Evolutionary conservation across 2,329 filamentous ascomycete genomes (phyloP), one percentile per base, ranked within the genome.

Genomic region (Aspergillus hiratsukae): DNA sequence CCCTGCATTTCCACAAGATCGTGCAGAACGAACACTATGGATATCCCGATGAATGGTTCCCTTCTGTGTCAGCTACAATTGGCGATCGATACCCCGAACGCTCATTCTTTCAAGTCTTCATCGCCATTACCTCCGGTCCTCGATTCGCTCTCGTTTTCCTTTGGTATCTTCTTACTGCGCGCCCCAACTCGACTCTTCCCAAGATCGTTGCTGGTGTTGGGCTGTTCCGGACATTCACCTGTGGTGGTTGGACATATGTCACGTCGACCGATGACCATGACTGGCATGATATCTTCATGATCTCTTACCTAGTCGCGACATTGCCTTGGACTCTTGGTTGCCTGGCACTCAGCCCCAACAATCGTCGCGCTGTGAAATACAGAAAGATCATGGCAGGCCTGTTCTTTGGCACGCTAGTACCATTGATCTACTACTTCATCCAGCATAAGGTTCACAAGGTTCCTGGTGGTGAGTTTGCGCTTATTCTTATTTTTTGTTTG

Each of bases 211-310:
- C 88, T 48, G 82, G 83, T 43, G 87, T 90, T 66, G 94, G 94
- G 55, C 64, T 97, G 52, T 87, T 97, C 69, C 86, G 94, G 66
- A 97, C 93, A 9, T 77, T 97, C 57, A 96, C 91, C 3, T 99
- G 94, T 70, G 94, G 93, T 66, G 94, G 94, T 57, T 99, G 94
- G 93, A 97, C 94, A 53, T 99, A 97, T 75, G 87, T 99, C 59
- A 99, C 94, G 27, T 97, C 94, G 60, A 99, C 94, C 46, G 94
- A 99, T 72, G 91, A 97, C 72, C 94, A 99, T 75, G 87, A 96
- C 75, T 97, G 91, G 92, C 94, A 99, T 73, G 94, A 99, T 70
- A 93, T 97, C 61, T 93, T 99, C 73, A 99, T 99, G 94, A 97
- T 99, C 65, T 95, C 91, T 14, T 99, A 99, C 75, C 81, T 99